Evolutionary conservation across 2,329 filamentous ascomycete species (phyloP), one percentile per base, ranked within the genome.

Genomic region (Sclerotinia nivalis): DNA sequence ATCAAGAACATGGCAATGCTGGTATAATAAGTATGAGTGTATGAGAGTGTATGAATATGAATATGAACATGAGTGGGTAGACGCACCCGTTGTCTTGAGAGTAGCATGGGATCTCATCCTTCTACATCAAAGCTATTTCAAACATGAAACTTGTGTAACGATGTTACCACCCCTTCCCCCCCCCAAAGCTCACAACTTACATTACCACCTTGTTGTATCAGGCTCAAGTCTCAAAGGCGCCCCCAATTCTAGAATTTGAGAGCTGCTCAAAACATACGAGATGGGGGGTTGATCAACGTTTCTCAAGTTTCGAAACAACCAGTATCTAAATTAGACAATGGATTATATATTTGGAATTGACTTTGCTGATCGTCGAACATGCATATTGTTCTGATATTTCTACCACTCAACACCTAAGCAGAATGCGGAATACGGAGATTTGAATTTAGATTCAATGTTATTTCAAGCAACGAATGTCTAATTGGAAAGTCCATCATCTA

Each of bases 81-180:
- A 65, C 37, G 10, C 49, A 37, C 52, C 25, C 37, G 28, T 18
- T 34, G 25, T 52, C 49, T 65, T 9, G 34, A 40, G 49, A 66
- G 54, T 43, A 54, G 49, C 47, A 66, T 43, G 28, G 25, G 62
- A 31, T 62, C 59, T 40, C 45, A 64, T 43, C 37, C 37, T 56
- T 43, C 37, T 22, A 31, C 15, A 20, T 25, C 31, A 28, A 52
- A 43, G 34, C 22, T 20, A 40, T 37, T 52, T n/a, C 49, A 64
- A 64, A 60, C 47, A 28, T 64, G 61, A 64, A 64, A 52, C 61
- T 28, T 34, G 61, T 40, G 61, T 28, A 8, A 40, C 45, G 22
- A 61, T 61, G 40, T n/a, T 61, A 7, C 28, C 59, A 18, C 40
- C 40, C 40, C 15, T 43, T 40, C 15, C 2, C 40, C 40, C 40